Evolutionary conservation across 2,329 filamentous ascomycete genomes (phyloP), one percentile per base, ranked within the genome.

Genomic region (Akanthomyces uredinophilus): DNA sequence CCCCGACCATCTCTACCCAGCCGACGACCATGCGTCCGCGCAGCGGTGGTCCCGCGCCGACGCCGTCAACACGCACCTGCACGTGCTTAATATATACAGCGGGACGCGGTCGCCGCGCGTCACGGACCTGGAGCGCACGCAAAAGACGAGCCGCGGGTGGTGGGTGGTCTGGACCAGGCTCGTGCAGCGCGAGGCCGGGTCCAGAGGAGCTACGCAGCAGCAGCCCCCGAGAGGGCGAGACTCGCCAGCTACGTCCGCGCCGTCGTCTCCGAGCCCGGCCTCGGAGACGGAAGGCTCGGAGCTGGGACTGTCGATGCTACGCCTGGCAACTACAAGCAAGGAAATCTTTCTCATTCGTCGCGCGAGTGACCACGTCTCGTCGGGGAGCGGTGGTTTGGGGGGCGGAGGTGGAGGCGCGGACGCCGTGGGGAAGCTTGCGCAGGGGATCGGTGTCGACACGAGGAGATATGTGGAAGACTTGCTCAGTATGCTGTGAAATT

Each of bases 391-490:
- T 11, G 47, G 16, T n/a, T 39, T 53, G 16, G 58, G 58, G 70
- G 76, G 16, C 67, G 74, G 80, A 50, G 83, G 82, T 27, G 84
- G 84, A 22, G 62, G 43, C 6, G 27, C 44, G n/a, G 62, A 61
- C 20, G 35, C 54, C 3, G 83, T 86, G 1, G 82, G 80, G 22
- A 82, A 82, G 61, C 73, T 92, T 66, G 86, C 84, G 0, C 87
- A 90, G 69, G 90, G 89, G 0, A 91, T 93, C 65, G 90, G 90
- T 0, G 81, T 92, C 39, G 90, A 93, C 77, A 91, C 89, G 35
- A 82, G 87, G 72, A 83, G 83, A 70, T 92, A 92, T 72, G 85
- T 92, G 4, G 89, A 92, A 72, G 86, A 86, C 1, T 71, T 93
- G 61, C 75, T 92, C 72, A 90, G 81, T 69, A 72, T 92, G 69